Evolutionary conservation across 805 yeast genomes (phyloP).

Genomic region (Saccharomycopsis olivae): DNA sequence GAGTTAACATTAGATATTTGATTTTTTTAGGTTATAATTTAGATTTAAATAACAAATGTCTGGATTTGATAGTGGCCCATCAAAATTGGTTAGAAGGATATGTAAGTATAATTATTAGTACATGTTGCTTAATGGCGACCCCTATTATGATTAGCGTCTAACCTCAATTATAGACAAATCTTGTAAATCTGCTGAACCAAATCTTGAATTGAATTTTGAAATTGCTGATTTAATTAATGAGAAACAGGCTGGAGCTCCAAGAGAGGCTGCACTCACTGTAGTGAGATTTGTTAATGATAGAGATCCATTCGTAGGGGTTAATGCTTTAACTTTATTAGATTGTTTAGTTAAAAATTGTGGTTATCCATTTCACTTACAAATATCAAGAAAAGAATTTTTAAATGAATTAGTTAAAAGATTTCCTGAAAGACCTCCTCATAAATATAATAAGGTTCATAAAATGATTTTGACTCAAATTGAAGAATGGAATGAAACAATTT

Average conservation of each 20-base stretch:
- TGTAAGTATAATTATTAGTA: conserved; percentile 17
- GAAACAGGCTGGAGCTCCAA: conserved; percentile 81
- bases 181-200: conserved; percentile 78
- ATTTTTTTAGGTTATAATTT: no score
- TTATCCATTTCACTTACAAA: conserved; percentile 91
- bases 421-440: conserved; percentile 88
- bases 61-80: conserved; percentile 9
- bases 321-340: conserved; percentile 77
- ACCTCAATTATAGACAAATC: conserved; percentile 48
- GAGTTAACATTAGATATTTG: no score
- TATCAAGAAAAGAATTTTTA: conserved; percentile 87
- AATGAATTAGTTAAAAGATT: conserved; percentile 87
- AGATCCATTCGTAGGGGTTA: conserved; percentile 73
- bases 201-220: conserved; percentile 77
- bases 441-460: conserved; percentile 75
- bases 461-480: conserved; percentile 82
- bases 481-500: conserved; percentile 95
- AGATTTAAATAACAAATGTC: no score
- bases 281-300: conserved; percentile 74
- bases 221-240: conserved; percentile 90
- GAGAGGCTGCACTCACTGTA: conserved; percentile 85
- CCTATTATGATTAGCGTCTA: no score
- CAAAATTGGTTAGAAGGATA: conserved; percentile 22
- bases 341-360: conserved; percentile 96
- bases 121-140: neutral